Conservation (phyloP, 768 basidiomycete species). For the Amanita jacksonii region DNA sequence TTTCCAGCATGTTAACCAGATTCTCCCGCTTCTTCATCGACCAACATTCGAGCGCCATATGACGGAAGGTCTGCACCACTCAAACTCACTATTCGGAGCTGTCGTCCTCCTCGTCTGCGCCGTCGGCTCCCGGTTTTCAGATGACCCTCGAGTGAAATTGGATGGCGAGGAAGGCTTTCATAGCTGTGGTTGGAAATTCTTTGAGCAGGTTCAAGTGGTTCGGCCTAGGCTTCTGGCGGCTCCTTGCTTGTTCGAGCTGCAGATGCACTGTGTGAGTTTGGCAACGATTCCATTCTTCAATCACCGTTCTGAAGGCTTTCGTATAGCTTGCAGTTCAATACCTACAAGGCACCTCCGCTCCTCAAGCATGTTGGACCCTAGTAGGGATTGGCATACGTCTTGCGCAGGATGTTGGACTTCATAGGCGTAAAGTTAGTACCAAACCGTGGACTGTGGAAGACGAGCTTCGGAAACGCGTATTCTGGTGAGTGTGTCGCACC, state of each 20-base stretch:
- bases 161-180: conserved; percentile 29
- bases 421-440: conserved; percentile 32
- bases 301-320: too few relatives aligned
- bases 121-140: conserved; percentile 45
- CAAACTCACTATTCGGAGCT: conserved; percentile 42
- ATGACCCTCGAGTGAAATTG: conserved; percentile 45
- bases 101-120: conserved; percentile 67
- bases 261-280: conserved; percentile 44
- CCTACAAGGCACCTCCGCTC: conserved; percentile 47
- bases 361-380: conserved; percentile 60
- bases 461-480: conserved; percentile 68
- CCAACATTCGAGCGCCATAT: conserved; percentile 52
- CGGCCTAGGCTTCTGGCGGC: conserved; percentile 53
- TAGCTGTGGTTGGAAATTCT: conserved; percentile 57
- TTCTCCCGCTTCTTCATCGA: conserved; percentile 63
- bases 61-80: conserved; percentile 37
- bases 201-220: conserved; percentile 58
- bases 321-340: conserved; percentile 43
- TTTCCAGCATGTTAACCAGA: conserved; percentile 48
- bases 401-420: conserved; percentile 73
- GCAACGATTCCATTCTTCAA: not conserved
- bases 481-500: conserved; percentile 36
- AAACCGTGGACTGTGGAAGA: conserved; percentile 40
- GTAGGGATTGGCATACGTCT: conserved; percentile 65
- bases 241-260: conserved; percentile 66